Base-by-base conservation (phyloP, 805 yeast species). In the Candida ascalaphidarum region DNA sequence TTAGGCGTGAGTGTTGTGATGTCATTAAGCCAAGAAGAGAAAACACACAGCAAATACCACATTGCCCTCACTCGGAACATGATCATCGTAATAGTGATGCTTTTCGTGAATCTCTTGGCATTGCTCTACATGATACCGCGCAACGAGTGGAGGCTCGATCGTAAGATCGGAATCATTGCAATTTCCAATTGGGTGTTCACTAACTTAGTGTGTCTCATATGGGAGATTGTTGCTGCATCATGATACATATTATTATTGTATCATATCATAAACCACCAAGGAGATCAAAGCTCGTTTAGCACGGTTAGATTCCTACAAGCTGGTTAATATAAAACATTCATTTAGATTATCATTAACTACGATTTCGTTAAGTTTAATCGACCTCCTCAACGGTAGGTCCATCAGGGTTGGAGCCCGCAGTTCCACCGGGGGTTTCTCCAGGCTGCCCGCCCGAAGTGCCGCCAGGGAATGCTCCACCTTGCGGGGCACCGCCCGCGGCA, bases 1-100 rank as follows among this genome's bases (percentile, higher is more conserved):
- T 57, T 89, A 34, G 96, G 96, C 0, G 44, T 79, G 4, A 80
- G 82, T 40, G 86, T 89, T 0, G 35, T 83, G 19, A 18, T 54
- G 5, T 21, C 44, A 4, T 27, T 46, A 10, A 9, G n/a, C n/a
- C n/a, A 20, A 8, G 6, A 6, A 17, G 6, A 17, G 8, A 7
- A 17, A 6, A 17, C 18, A 7, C 10, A 9, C 5, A 8, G 7
- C 21, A 20, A 7, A 5, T 9, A 8, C 11, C 11, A 5, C 21
- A 20, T 6, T 17, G 18, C 8, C 8, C 18, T 17, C 6, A 17
- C 18, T 5, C 27, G 27, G 8, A 51, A 57, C 4, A 33, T 55
- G n/a, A 21, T 32, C 2, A 35, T 49, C 10, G 42, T 51, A 7
- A 35, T 37, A 6, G 6, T 42, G 3, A 43, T 49, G 4, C 30